Evolutionary conservation across 192 early-diverging fungal species (phyloP).

Genomic region (Lobosporangium transversale): DNA sequence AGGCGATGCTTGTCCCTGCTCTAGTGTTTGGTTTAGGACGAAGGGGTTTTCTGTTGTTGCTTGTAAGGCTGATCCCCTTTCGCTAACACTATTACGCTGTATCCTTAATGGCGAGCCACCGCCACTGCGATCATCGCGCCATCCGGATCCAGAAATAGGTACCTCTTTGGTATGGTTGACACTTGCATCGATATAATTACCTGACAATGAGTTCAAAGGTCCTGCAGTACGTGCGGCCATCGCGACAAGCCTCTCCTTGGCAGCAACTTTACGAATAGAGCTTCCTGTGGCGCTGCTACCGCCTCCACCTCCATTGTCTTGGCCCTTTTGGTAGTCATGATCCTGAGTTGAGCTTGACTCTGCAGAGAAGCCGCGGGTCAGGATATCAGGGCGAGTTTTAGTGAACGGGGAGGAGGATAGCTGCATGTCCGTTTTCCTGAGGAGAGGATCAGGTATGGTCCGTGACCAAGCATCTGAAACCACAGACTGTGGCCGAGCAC

Average conservation of each 20-base stretch:
- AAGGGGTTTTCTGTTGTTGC: too few relatives aligned
- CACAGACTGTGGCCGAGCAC: slow-evolving; percentile 3
- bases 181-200: too few relatives aligned
- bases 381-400: slow-evolving; percentile 22
- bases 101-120: neutral
- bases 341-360: slow-evolving; percentile 30
- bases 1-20: slow-evolving; percentile 24
- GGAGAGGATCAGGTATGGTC: slow-evolving; percentile 13
- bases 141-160: too few relatives aligned
- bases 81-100: slow-evolving; percentile 5
- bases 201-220: neutral
- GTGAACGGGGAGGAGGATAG: slow-evolving; percentile 9
- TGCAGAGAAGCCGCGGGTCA: slow-evolving; percentile 36
- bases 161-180: too few relatives aligned
- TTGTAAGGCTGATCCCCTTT: too few relatives aligned
- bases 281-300: slow-evolving; percentile 12
- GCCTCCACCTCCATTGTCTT: neutral
- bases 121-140: too few relatives aligned
- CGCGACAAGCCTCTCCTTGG: slow-evolving; percentile 35
- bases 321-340: too few relatives aligned
- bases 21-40: slow-evolving; percentile 27
- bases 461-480: slow-evolving; percentile 19
- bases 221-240: slow-evolving; percentile 23
- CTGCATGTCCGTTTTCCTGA: slow-evolving; percentile 8
- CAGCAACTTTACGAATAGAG: slow-evolving; percentile 13